These are phyloP conservation scores for Tirmania nivea DNA, from an alignment of 495 filamentous ascomycete genomes.

Conservation along the genomic window DNA sequence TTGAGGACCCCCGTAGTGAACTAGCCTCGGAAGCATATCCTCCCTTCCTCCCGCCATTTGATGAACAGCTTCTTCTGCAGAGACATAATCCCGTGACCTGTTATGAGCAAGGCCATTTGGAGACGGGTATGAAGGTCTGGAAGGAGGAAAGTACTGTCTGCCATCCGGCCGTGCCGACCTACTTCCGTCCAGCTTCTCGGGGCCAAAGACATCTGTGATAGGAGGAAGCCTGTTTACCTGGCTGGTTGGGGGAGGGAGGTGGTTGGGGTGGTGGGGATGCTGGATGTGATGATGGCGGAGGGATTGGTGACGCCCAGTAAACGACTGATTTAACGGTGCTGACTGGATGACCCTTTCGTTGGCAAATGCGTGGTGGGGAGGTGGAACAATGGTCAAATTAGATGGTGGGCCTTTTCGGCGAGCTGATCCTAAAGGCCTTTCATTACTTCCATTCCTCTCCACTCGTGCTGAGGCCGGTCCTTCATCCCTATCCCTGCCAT, in stretches of 20 bases:
- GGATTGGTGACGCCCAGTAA: conserved; percentile 76
- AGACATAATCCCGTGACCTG: conserved; percentile 71
- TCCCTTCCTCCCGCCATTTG: conserved; percentile 77
- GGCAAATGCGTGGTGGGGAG: conserved; percentile 85
- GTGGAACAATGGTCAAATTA: conserved; percentile 84
- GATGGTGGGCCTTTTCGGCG: conserved; percentile 57
- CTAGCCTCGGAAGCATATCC: conserved; percentile 73
- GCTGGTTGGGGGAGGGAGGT: conserved; percentile 41
- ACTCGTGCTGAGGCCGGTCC: conserved; percentile 28
- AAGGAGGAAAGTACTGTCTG: conserved; percentile 50
- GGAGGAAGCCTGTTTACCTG: conserved; percentile 86
- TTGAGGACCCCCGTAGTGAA: conserved; percentile 80
- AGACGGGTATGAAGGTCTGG: conserved; percentile 48
- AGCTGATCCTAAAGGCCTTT: conserved; percentile 31
- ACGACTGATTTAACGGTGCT: conserved; percentile 83
- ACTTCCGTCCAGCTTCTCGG: conserved; percentile 48
- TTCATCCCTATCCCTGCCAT: conserved; percentile 29
- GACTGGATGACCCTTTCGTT: conserved; percentile 94
- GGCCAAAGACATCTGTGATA: conserved; percentile 80
- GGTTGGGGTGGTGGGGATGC: conserved; percentile 77
- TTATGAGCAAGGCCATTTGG: conserved; percentile 41
- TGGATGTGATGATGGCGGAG: conserved; percentile 65
- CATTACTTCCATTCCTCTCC: conserved; percentile 22
- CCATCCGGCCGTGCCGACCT: conserved; percentile 20
- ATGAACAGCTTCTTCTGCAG: conserved; percentile 82